Evolutionary conservation across 2,329 filamentous ascomycete species (phyloP), one percentile per base, ranked within the genome.

Genomic region (Cladosporium sp.): DNA sequence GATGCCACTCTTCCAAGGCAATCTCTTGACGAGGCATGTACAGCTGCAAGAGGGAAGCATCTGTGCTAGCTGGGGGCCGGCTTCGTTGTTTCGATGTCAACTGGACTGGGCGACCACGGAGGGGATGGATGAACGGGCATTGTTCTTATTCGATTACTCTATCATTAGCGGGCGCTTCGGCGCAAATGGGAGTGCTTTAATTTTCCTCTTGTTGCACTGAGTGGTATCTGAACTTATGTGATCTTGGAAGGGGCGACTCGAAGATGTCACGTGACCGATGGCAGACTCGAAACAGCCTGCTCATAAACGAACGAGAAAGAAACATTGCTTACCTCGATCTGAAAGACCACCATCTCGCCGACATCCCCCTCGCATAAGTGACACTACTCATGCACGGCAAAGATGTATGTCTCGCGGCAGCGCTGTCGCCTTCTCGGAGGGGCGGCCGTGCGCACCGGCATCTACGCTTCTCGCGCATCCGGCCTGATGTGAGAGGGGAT

Each of bases 81-180:
- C 16, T 21, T 23, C 26, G 11, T 18, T 28, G 14, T 32, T 18
- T 28, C 7, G 51, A 11, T 7, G 51, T 54, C 7, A 18, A 30
- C 30, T 21, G 7, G 18, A 30, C 30, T 21, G 7, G 18, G 51
- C 26, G 7, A 18, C 13, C 25, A 54, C 3, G 51, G 25, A 18
- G 51, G 25, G 23, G 14, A 16, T 0, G 51, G 46, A 21, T 21
- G 39, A n/a, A 5, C 39, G 39, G n/a, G 7, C 39, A 46, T 46
- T n/a, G 39, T 57, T 57, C 30, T 21, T 39, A 57, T 57, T 60
- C 36, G 18, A 48, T 53, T 63, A 63, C 49, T 46, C n/a, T 54
- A 54, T 25, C 34, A 32, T 63, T 63, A 63, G 60, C 60, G 60
- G 60, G 60, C 60, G 60, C 60, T 61, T 21, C 58, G 58, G 58